Conservation (phyloP, 2,329 filamentous ascomycete genomes). For the Didymella keratinophila region DNA sequence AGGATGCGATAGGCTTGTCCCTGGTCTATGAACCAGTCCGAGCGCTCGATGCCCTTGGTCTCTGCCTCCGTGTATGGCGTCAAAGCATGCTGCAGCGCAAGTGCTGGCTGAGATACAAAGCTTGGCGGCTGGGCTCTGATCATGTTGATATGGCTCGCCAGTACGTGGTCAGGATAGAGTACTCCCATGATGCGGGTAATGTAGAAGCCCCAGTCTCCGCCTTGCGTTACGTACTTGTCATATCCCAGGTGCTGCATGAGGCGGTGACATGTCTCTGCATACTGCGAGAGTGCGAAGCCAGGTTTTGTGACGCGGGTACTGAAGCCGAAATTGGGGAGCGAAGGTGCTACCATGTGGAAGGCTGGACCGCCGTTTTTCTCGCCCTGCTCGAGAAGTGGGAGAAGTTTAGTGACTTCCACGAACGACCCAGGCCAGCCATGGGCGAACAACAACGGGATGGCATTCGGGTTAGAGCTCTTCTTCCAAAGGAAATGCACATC, state of each 20-base stretch:
- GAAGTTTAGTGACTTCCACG: conserved; percentile 69
- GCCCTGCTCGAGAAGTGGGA: conserved; percentile 54
- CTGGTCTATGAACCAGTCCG: conserved; percentile 64
- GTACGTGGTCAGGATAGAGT: conserved; percentile 64
- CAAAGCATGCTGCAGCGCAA: conserved; percentile 65
- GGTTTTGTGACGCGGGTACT: conserved; percentile 58
- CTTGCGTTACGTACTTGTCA: conserved; percentile 63
- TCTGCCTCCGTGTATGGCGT: conserved; percentile 63
- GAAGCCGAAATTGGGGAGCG: conserved; percentile 65
- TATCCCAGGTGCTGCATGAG: conserved; percentile 75
- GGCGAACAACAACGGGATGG: conserved; percentile 72
- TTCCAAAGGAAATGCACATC: conserved; percentile 72
- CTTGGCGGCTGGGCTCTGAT: conserved; percentile 52
- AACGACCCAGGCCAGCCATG: conserved; percentile 78
- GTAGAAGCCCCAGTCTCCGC: conserved; percentile 75
- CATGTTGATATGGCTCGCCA: conserved; percentile 71
- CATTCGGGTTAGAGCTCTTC: conserved; percentile 57
- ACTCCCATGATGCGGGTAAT: conserved; percentile 69
- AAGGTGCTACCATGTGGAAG: conserved; percentile 63
- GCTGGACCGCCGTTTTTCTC: conserved; percentile 52
- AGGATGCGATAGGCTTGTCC: conserved; percentile 66
- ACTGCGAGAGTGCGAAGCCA: conserved; percentile 67
- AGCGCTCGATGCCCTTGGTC: conserved; percentile 60
- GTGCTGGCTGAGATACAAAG: conserved; percentile 61
- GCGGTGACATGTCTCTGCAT: conserved; percentile 70